phyloP scores from a whole-genome alignment of 257 asterid genomes.

The Solanum piurae region DNA sequence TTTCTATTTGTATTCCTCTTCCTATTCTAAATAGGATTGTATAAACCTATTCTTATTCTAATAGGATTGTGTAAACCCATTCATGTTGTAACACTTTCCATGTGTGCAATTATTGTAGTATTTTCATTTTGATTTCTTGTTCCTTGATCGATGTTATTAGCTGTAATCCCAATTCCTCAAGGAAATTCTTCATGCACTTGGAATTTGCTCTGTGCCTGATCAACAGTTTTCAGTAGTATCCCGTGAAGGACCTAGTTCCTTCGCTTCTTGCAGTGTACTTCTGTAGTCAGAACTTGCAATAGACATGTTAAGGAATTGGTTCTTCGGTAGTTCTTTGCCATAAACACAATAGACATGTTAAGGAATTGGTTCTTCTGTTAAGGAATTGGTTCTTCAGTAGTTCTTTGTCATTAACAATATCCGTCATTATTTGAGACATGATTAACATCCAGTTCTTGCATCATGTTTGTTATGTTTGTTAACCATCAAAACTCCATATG shows the following conservation, averaged over 20 bases:
- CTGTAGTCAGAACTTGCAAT: not conserved
- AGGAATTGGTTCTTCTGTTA: not conserved
- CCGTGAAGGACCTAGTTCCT: not conserved
- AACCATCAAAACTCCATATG: not conserved
- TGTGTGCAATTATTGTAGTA: not conserved
- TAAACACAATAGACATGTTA: not conserved
- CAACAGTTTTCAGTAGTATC: not conserved
- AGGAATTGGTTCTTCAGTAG: not conserved
- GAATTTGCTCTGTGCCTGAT: not conserved
- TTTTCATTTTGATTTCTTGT: not conserved
- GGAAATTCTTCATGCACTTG: not conserved
- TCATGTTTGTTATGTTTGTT: not conserved
- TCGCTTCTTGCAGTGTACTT: not conserved
- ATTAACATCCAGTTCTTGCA: not conserved
- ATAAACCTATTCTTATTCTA: too few species aligned
- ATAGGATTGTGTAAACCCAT: too few species aligned
- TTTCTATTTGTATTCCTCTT: too few species aligned
- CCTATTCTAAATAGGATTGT: too few species aligned
- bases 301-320: not conserved
- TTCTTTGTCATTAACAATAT: not conserved
- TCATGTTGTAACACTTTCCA: not conserved
- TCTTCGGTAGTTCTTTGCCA: not conserved
- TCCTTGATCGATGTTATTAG: not conserved
- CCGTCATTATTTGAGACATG: not conserved
- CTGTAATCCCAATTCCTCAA: not conserved